Base-by-base conservation (phyloP, 2,329 filamentous ascomycete species). In the Penicillium paneum region DNA sequence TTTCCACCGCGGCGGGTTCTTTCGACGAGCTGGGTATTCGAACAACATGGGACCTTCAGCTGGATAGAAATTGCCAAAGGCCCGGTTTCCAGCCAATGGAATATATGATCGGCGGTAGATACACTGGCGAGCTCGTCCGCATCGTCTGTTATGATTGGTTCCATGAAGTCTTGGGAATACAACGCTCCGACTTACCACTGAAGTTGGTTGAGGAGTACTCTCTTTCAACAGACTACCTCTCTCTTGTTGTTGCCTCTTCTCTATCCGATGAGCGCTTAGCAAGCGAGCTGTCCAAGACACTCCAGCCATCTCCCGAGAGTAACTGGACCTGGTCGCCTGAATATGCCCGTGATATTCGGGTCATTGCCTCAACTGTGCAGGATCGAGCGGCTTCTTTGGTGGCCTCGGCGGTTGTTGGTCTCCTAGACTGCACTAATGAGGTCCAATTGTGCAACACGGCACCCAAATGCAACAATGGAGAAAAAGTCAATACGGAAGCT, bases 11-110 rank as follows among this genome's bases (percentile, higher is more conserved):
- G 1, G 83, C 83, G 15, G 75, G 78, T 2, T 86, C 89, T 0
- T 74, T 92, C 48, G 76, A 79, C 12, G 78, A 84, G 13, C 74
- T 86, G 19, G 76, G 78, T 1, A 76, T 91, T 38, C 79, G 89
- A 52, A 90, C 81, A 6, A 70, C 71, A 19, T 92, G 88, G 88
- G 89, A 92, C 64, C 73, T 78, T 10, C 73, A 79, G 52, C 77
- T 92, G 6, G 87, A 90, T 61, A 70, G 72, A 1, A 78, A 83
- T 50, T 85, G 83, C 54, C 84, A 89, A 61, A 75, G 75, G 11
- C 86, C 88, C 0, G 88, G 88, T 0, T 90, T 91, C 62, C 88
- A 91, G 61, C 88, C 88, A 0, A 79, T 91, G 24, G 89, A 92
- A 67, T 91, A 91, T 71, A 89, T 91, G 84, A 88, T 87, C 1